phyloP scores from a whole-genome alignment of 805 yeast genomes.

The Yamadazyma ubonensis region DNA sequence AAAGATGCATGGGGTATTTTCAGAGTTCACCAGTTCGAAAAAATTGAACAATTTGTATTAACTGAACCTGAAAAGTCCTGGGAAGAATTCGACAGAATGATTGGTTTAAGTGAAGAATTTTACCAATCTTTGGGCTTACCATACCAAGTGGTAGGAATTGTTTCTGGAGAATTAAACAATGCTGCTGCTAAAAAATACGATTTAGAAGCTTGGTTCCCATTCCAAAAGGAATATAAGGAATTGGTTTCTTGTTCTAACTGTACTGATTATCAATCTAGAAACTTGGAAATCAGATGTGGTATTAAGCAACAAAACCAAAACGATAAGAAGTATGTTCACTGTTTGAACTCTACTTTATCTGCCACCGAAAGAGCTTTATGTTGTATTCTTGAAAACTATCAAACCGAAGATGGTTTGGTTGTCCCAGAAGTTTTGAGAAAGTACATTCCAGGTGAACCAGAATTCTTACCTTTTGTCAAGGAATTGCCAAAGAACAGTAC shows the following conservation, averaged over 20 bases:
- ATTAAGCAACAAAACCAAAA: constrained; percentile 91
- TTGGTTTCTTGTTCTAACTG: constrained; percentile 98
- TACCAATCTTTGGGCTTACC: constrained; percentile 91
- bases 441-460: constrained; percentile 98
- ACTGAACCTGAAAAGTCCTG: constrained; percentile 98
- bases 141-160: constrained; percentile 96
- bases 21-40: constrained; percentile 98
- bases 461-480: constrained; percentile 84
- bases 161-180: constrained; percentile 96
- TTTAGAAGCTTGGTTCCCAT: constrained; percentile 99
- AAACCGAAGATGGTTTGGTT: constrained; percentile 90
- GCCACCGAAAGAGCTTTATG: constrained; percentile 99
- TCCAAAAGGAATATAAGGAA: constrained; percentile 97
- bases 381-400: constrained; percentile 96
- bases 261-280: constrained; percentile 98
- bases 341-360: constrained; percentile 94
- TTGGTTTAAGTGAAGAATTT: constrained; percentile 84
- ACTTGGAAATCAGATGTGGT: constrained; percentile 98
- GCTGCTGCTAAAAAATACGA: constrained; percentile 99
- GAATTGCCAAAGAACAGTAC: constrained; percentile 95
- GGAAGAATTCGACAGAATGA: constrained; percentile 97
- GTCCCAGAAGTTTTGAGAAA: constrained; percentile 94
- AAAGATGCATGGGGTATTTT: constrained; percentile 99
- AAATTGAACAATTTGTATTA: constrained; percentile 92
- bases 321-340: constrained; percentile 97